These are phyloP conservation scores for Rhizopogon parksii DNA, from an alignment of 1,284 basidiomycete species.

Conservation along the genomic window DNA sequence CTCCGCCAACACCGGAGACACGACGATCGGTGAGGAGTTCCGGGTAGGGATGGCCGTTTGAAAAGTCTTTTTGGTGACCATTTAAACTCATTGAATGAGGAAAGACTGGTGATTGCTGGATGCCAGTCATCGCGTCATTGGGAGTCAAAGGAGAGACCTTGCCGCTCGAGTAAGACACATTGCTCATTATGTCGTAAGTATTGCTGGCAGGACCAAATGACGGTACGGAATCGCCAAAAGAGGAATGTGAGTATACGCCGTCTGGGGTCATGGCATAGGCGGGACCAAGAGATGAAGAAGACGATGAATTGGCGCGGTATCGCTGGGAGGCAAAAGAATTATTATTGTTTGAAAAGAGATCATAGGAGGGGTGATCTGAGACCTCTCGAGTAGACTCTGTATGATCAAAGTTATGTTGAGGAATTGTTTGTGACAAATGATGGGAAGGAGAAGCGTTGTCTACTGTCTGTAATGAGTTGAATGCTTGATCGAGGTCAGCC, in stretches of 20 bases:
- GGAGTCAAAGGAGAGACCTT: conserved; percentile 71
- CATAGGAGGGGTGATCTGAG: conserved; percentile 48
- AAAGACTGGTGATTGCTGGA: conserved; percentile 50
- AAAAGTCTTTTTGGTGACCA: conserved; percentile 47
- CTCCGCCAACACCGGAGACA: conserved; percentile 38
- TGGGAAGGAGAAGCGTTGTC: conserved; percentile 29
- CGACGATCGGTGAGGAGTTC: conserved; percentile 56
- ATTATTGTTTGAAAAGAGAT: conserved; percentile 48
- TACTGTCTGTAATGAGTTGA: conserved; percentile 32
- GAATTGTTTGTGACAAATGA: conserved; percentile 29
- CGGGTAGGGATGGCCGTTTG: conserved; percentile 38
- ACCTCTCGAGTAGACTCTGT: conserved; percentile 37
- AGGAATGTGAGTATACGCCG: conserved; percentile 47
- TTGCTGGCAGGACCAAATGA: conserved; percentile 46
- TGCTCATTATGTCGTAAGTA: conserved; percentile 59
- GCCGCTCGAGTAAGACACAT: conserved; percentile 58
- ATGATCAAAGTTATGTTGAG: conserved; percentile 35
- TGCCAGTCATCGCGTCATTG: conserved; percentile 48
- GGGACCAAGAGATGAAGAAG: conserved; percentile 54
- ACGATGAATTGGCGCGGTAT: conserved; percentile 61
- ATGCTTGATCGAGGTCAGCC: conserved; percentile 44
- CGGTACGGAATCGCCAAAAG: conserved; percentile 52
- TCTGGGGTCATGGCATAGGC: conserved; percentile 49
- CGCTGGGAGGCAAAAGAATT: conserved; percentile 47
- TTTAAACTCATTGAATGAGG: conserved; percentile 34